Percentiles rank a stretch among this genome's conserved stretches.
These are phyloP conservation scores for Xylariaceae sp. DNA, from an alignment of 2,329 filamentous ascomycete species.

Conservation along the genomic window DNA sequence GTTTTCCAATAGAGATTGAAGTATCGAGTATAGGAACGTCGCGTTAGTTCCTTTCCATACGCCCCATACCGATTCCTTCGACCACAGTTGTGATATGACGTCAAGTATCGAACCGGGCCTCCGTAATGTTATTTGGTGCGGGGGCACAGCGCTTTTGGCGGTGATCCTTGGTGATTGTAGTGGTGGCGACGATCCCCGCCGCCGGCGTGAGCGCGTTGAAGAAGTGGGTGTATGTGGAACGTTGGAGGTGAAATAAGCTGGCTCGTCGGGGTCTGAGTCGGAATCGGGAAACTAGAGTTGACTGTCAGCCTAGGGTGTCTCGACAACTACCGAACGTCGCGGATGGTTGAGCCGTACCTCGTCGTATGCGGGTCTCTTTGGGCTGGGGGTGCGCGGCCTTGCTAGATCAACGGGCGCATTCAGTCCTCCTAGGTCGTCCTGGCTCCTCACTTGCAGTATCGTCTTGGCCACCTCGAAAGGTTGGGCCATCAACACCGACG, in stretches of 20 bases:
- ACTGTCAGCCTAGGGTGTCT: conserved; percentile 14
- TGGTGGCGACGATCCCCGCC: conserved; percentile 32
- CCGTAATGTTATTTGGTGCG: conserved; percentile 65
- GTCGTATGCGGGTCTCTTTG: conserved; percentile 35
- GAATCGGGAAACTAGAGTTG: conserved; percentile 44
- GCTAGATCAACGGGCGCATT: conserved; percentile 29
- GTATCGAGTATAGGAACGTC: conserved; percentile 84
- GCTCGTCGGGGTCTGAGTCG: conserved; percentile 71
- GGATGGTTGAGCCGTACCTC: conserved; percentile 23
- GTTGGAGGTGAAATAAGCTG: conserved; percentile 76
- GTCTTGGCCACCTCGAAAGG: conserved; percentile 97
- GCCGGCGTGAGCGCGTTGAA: conserved; percentile 36
- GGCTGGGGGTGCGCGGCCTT: conserved; percentile 34
- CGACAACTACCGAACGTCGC: conserved; percentile 8
- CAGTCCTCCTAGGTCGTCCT: conserved; percentile 46
- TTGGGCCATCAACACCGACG: conserved; percentile 81
- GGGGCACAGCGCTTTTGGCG: conserved; percentile 35
- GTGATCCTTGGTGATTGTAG: conserved; percentile 34
- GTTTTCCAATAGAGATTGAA: conserved; percentile 82
- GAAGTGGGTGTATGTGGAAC: conserved; percentile 52
- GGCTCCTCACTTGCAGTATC: conserved; percentile 70
- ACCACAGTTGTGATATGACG: conserved; percentile 82
- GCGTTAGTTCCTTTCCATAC: conserved; percentile 93
- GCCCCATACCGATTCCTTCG: conserved; percentile 82
- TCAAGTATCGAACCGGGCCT: conserved; percentile 79